Percentiles rank a stretch among this genome's conserved stretches.
Conservation (phyloP, 2,329 filamentous ascomycete species). For the Plectosphaerella plurivora region DNA sequence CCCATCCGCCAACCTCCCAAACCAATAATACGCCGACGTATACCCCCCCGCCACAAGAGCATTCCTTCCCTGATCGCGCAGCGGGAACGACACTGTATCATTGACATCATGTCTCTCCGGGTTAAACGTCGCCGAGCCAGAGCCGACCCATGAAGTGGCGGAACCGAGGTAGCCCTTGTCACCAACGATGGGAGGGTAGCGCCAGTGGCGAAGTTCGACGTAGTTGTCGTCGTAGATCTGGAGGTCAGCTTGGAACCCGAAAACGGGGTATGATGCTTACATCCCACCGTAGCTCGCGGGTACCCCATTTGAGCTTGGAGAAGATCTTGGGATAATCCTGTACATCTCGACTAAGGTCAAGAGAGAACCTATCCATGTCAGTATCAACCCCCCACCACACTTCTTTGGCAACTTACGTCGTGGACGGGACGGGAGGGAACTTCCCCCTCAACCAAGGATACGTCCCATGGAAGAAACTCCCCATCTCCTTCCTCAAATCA, state of each 20-base stretch:
- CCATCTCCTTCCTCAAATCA: conserved; percentile 7
- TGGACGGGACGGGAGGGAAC: conserved; percentile 5
- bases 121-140: conserved; percentile 22
- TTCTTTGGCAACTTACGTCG: conserved; percentile 2
- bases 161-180: conserved; percentile 35
- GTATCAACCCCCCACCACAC: neutral
- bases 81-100: conserved; percentile 31
- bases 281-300: conserved; percentile 17
- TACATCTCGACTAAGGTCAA: conserved; percentile 3
- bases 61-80: conserved; percentile 16
- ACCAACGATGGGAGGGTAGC: conserved; percentile 33
- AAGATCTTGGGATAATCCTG: conserved; percentile 15
- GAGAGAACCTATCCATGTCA: conserved; percentile 2
- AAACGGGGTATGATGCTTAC: neutral
- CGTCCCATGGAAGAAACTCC: conserved; percentile 6
- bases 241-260: neutral
- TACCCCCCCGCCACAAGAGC: conserved; percentile 24
- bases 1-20: conserved; percentile 35
- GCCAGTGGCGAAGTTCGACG: conserved; percentile 34
- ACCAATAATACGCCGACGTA: conserved; percentile 30
- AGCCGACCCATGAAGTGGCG: conserved; percentile 24
- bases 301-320: conserved; percentile 14
- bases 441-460: conserved; percentile 8
- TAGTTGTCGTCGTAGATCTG: conserved; percentile 28
- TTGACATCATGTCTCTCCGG: conserved; percentile 28